A percentile compares a stretch with the other conserved stretches of the same genome.
Evolutionary conservation across 371 early-diverging fungal genomes (phyloP).

Genomic region (Syncephalastrum monosporum): DNA sequence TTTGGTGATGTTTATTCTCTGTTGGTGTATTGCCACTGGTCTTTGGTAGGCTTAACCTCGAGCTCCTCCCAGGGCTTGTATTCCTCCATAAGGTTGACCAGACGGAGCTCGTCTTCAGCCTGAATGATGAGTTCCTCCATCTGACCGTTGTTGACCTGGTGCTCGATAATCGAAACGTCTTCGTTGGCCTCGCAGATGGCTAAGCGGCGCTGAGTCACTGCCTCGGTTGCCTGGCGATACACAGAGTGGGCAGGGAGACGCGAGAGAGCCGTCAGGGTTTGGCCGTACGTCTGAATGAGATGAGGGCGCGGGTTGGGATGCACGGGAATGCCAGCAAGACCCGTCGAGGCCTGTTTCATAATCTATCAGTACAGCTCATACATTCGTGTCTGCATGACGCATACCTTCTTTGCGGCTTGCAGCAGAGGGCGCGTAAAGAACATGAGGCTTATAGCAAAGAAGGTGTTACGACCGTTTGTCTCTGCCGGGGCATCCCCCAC

Average conservation of each 20-base stretch:
- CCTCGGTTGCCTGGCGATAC: conserved; percentile 83
- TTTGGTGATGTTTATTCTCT: conserved; percentile 29
- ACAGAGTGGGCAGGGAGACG: conserved; percentile 77
- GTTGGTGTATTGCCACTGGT: conserved; percentile 78
- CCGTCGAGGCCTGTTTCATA: conserved; percentile 64
- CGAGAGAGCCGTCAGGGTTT: conserved; percentile 67
- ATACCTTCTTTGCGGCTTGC: conserved; percentile 58
- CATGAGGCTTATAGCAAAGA: conserved; percentile 26
- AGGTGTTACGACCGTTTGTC: no score
- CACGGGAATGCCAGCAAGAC: conserved; percentile 82
- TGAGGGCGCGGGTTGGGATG: conserved; percentile 87
- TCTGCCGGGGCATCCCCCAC: no score
- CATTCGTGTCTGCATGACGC: neutral
- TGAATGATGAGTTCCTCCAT: conserved; percentile 90
- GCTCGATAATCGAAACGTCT: conserved; percentile 74
- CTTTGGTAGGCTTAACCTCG: conserved; percentile 74
- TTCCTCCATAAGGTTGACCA: conserved; percentile 82
- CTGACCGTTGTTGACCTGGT: conserved; percentile 75
- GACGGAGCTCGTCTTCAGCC: conserved; percentile 83
- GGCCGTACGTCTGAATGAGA: conserved; percentile 77
- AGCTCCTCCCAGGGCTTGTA: conserved; percentile 85
- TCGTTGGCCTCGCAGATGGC: conserved; percentile 71
- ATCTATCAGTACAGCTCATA: neutral
- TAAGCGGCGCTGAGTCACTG: conserved; percentile 76
- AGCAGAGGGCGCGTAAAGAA: conserved; percentile 57